Evolutionary conservation across 306 rosid species (phyloP).

Genomic region (Nissolia schottii): DNA sequence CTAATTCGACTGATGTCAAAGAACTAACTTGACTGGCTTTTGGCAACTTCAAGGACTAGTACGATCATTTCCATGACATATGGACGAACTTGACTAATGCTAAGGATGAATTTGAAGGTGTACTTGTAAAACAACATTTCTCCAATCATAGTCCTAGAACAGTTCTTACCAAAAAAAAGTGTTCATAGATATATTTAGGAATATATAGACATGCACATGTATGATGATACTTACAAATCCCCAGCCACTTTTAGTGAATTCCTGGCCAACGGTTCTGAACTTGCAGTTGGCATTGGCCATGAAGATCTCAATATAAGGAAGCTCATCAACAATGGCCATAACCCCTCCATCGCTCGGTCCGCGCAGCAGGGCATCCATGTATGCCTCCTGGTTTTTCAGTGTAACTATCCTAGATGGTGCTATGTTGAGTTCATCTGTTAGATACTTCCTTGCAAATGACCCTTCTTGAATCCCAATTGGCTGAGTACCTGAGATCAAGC

Average conservation of each 20-base stretch:
- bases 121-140: no score
- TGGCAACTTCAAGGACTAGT: no score
- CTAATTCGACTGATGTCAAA: no score
- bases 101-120: no score
- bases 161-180: background rate
- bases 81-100: no score
- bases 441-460: conserved; percentile 66
- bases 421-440: conserved; percentile 71
- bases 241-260: conserved; percentile 93
- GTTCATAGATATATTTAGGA: background rate
- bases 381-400: conserved; percentile 52
- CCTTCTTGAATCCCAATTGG: conserved; percentile 90
- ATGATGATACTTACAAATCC: conserved; percentile 74
- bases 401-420: conserved; percentile 63
- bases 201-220: background rate
- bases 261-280: conserved; percentile 87
- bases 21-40: no score
- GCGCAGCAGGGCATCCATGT: conserved; percentile 46
- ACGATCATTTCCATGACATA: no score
- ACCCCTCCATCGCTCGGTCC: conserved; percentile 84
- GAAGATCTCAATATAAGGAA: conserved; percentile 80
- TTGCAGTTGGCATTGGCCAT: conserved; percentile 56
- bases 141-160: background rate
- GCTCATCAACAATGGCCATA: conserved; percentile 89
- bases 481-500: conserved; percentile 64